Conservation (phyloP, 2,329 filamentous ascomycete species). For the Dryadomyces sulphureus region DNA sequence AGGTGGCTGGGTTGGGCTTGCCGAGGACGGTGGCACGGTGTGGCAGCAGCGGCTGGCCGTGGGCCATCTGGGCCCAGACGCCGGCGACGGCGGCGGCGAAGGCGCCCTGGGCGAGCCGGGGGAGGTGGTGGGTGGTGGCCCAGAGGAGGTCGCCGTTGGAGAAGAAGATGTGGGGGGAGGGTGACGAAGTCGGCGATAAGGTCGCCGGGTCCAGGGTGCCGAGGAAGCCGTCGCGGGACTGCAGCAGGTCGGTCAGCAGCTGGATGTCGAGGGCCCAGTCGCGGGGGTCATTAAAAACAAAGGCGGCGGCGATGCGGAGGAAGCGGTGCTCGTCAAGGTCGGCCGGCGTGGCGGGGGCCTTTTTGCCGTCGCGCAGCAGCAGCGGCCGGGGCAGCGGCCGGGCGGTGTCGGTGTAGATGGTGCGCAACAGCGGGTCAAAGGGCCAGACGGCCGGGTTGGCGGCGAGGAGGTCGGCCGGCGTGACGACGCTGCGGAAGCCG, state of each 20-base stretch:
- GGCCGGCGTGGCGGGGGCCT: neutral
- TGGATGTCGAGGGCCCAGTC: slow-evolving; percentile 91
- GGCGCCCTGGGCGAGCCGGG: slow-evolving; percentile 80
- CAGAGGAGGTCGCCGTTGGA: slow-evolving; percentile 84
- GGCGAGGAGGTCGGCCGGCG: slow-evolving; percentile 67
- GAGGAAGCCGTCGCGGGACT: slow-evolving; percentile 63
- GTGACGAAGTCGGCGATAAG: slow-evolving; percentile 52
- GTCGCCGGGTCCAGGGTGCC: slow-evolving; percentile 55
- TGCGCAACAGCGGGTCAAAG: slow-evolving; percentile 53
- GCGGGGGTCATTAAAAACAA: slow-evolving; percentile 89
- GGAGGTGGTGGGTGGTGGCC: slow-evolving; percentile 72
- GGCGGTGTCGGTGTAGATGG: slow-evolving; percentile 44
- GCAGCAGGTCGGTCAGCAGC: slow-evolving; percentile 67
- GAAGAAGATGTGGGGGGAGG: slow-evolving; percentile 63
- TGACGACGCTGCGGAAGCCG: slow-evolving; percentile 71
- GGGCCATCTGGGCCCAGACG: slow-evolving; percentile 61
- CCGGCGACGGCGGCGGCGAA: slow-evolving; percentile 74
- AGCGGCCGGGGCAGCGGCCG: slow-evolving; percentile 37
- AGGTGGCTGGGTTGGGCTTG: slow-evolving; percentile 67
- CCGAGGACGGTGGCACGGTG: slow-evolving; percentile 53
- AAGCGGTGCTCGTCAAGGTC: slow-evolving; percentile 4
- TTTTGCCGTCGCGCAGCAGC: slow-evolving; percentile 26
- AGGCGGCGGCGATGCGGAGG: slow-evolving; percentile 61
- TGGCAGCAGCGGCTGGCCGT: slow-evolving; percentile 34
- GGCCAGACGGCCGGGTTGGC: slow-evolving; percentile 69